Percentiles rank a stretch among this genome's conserved stretches.
These are phyloP conservation scores for Exsudoporus frostii DNA, from an alignment of 768 basidiomycete genomes.

Conservation along the genomic window DNA sequence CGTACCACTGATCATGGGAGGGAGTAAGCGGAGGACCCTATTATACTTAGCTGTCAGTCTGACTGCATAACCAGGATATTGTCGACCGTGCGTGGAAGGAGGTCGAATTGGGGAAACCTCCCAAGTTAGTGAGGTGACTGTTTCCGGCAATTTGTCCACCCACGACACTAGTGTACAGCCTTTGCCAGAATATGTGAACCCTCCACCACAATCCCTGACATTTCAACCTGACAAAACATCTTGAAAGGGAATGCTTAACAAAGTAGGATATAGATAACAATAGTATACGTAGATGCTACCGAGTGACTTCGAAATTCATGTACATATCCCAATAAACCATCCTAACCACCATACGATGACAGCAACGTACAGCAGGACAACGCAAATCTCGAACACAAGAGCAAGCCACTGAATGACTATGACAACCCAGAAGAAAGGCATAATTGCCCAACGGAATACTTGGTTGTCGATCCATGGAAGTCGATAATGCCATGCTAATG, in stretches of 20 bases:
- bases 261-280: slow-evolving; percentile 11
- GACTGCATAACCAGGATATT: slow-evolving; percentile 48
- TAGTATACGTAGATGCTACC: slow-evolving; percentile 10
- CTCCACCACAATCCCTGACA: neutral
- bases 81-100: slow-evolving; percentile 61
- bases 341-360: slow-evolving; percentile 74
- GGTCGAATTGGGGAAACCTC: slow-evolving; percentile 41
- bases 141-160: neutral
- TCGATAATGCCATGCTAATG: slow-evolving; percentile 50
- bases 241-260: neutral
- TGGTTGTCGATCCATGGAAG: slow-evolving; percentile 57
- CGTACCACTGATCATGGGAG: slow-evolving; percentile 74
- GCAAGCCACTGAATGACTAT: slow-evolving; percentile 68
- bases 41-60: neutral
- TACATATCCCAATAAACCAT: slow-evolving; percentile 57
- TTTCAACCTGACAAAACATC: slow-evolving; percentile 1
- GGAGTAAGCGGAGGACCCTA: slow-evolving; percentile 47
- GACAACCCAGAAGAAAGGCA: slow-evolving; percentile 63
- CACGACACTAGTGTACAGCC: slow-evolving; percentile 4
- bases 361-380: slow-evolving; percentile 56
- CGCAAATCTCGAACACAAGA: slow-evolving; percentile 52
- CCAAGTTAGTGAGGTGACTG: slow-evolving; percentile 8
- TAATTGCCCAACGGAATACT: slow-evolving; percentile 58
- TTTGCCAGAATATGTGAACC: neutral
- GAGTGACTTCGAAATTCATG: slow-evolving; percentile 21